A percentile compares a stretch with the other conserved stretches of the same genome.
Conservation (phyloP, 441 rosid genomes). For the Eruca vesicaria region DNA sequence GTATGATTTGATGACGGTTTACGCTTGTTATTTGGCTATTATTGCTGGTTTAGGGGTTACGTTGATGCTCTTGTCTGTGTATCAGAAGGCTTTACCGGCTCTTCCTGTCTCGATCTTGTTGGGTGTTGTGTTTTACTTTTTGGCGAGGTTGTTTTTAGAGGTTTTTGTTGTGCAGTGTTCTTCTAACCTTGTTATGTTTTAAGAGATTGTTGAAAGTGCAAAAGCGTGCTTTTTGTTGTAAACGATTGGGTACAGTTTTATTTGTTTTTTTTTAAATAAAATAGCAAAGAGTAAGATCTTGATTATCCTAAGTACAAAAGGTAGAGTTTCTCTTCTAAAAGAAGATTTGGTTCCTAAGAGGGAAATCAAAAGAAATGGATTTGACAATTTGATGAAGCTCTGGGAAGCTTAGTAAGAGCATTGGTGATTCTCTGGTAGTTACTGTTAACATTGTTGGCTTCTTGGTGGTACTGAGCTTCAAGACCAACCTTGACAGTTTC, state of each 20-base stretch:
- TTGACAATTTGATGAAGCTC: neutral
- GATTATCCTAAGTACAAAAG: too few species aligned
- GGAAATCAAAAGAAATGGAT: neutral
- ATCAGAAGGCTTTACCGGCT: slow-evolving; percentile 87
- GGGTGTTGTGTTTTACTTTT: slow-evolving; percentile 80
- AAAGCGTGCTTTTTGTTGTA: neutral
- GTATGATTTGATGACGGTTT: slow-evolving; percentile 92
- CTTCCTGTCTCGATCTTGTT: slow-evolving; percentile 81
- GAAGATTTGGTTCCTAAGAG: neutral
- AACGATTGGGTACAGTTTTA: neutral
- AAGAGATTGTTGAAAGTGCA: slow-evolving; percentile 3
- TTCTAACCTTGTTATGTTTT: slow-evolving; percentile 80
- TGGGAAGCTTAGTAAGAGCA: neutral
- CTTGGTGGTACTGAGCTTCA: neutral
- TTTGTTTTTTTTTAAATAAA: neutral
- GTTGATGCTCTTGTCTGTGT: slow-evolving; percentile 72
- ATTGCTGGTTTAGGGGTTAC: slow-evolving; percentile 87
- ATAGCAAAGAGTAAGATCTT: too few species aligned
- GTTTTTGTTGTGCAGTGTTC: slow-evolving; percentile 75
- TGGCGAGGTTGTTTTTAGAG: slow-evolving; percentile 71
- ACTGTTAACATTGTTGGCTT: neutral
- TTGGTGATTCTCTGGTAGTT: slow-evolving; percentile 1
- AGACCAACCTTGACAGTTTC: slow-evolving; percentile 4
- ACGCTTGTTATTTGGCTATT: slow-evolving; percentile 89
- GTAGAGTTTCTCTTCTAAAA: neutral